Evolutionary conservation across 495 filamentous ascomycete genomes (phyloP), one percentile per base, ranked within the genome.

Genomic region (Talaromyces wortmannii): DNA sequence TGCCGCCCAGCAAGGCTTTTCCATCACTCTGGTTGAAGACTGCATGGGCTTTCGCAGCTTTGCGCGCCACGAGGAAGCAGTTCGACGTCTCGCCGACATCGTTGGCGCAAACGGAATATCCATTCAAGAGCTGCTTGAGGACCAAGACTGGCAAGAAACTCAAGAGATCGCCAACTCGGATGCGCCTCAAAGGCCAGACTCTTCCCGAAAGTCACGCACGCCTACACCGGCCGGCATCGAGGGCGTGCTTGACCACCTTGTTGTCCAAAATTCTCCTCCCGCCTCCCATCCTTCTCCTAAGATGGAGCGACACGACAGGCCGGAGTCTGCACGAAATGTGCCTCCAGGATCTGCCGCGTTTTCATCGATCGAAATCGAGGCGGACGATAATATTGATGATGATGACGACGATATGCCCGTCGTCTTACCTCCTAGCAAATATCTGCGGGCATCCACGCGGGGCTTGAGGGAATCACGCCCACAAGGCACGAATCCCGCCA

Each of bases 11-110:
- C 86, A 96, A 65, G 94, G 94, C 11, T 86, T 94, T 59, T 80
- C 83, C 23, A 88, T 96, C 55, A 91, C 87, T 5, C 70, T 98
- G 11, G 73, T 98, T 30, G 87, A 92, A 48, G 91, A 98, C 65
- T 97, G 92, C 64, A 77, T 96, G 44, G 94, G 91, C 10, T 97
- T 86, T 63, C 84, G 92, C 43, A 83, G 75, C 61, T 79, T 84
- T 52, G 69, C 73, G 15, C 83, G 89, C 12, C 89, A 96, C 62
- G 80, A 85, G 48, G 82, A 85, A 64, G 87, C 94, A 3, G 74
- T 97, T 59, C 78, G 78, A 31, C 82, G 89, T 56, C 87, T 98
- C 73, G 76, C 76, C 0, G 84, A 89, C 52, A 81, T 89, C 43
- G 84, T 91, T 31, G 90, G 88, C 23, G 89, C 88, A 44, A 80